Base-by-base conservation (phyloP, 495 filamentous ascomycete genomes). In the Annulohypoxylon moriforme region DNA sequence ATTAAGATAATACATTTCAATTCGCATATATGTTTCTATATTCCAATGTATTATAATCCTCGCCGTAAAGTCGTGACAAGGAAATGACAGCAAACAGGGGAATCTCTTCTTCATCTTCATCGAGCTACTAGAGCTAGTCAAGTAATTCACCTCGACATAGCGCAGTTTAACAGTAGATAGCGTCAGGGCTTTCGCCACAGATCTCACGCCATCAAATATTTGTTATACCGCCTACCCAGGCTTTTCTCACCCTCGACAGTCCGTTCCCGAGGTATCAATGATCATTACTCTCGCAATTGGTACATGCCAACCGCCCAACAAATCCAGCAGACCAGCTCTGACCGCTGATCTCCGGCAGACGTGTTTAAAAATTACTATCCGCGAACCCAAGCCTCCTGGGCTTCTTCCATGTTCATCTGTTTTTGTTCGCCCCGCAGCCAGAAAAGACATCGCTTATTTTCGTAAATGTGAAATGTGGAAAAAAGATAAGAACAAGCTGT, bases 341-440 rank as follows among this genome's bases (percentile, higher is more conserved):
- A 74, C 64, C 36, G 71, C 76, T 72, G 64, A 59, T 65, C 71
- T 66, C 72, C 69, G 73, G 72, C 72, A 70, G 75, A 67, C 59
- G 63, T 75, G 68, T 73, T 69, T 72, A 78, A 80, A 83, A 73
- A 83, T 78, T 76, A 78, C 36, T 78, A 84, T 78, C 79, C 75
- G 72, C 78, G 75, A 83, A 83, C 72, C 75, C 58, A 67, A 78
- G 78, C 82, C 82, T 78, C 83, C 82, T 79, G 83, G 83, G 81
- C 83, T 75, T 78, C 74, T 75, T 81, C 81, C 73, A 78, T 77
- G 76, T 81, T 77, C 78, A 77, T 81, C 76, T 69, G 70, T 68
- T 74, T 76, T 74, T 67, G 59, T 75, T 75, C 77, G 73, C 68
- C 78, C 77, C 53, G 74, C 79, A 80, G 76, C 78, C 77, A 66